Evolutionary conservation across 2,329 filamentous ascomycete genomes (phyloP), one percentile per base, ranked within the genome.

Genomic region (Pyrenochaeta sp.): DNA sequence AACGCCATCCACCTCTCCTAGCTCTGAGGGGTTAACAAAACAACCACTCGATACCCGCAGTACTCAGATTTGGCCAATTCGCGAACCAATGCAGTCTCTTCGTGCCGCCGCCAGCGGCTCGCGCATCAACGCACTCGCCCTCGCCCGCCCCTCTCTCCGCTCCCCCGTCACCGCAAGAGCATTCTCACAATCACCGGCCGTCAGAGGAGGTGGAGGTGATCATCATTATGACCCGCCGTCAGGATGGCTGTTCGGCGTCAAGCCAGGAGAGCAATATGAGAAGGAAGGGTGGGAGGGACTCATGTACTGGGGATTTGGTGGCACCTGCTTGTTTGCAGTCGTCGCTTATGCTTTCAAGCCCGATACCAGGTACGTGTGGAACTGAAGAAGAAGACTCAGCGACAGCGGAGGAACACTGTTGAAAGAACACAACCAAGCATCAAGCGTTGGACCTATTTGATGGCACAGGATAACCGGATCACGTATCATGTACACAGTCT

Each of bases 261-360:
- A 91, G 80, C 94, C 94, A 23, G 92, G 92, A 53, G 90, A 96
- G 84, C 96, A 96, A 81, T 86, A 90, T 70, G 85, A 95, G 82
- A 89, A 90, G 73, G 94, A 99, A 78, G 94, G 93, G 38, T 99
- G 94, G 94, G 94, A 99, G 81, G 85, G 81, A 58, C 76, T 91
- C 42, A 92, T 88, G 79, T 87, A 87, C 71, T 89, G 89, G 71
- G 91, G 92, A 35, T 91, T 96, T 74, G 88, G 86, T 71, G 90
- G 89, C 41, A 87, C 85, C 66, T 75, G 96, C 66, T 75, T 84
- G 19, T 79, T 90, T 55, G 87, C 86, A 41, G 84, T 83, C 50
- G 79, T 96, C 56, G 90, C 88, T 56, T 90, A 96, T 77, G 90
- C 90, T 52, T 97, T 94, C 73, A 97, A 97, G 85, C 94, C 94